Base-by-base conservation (phyloP, 2,329 filamentous ascomycete species). In the Colletotrichum chrysophilum region DNA sequence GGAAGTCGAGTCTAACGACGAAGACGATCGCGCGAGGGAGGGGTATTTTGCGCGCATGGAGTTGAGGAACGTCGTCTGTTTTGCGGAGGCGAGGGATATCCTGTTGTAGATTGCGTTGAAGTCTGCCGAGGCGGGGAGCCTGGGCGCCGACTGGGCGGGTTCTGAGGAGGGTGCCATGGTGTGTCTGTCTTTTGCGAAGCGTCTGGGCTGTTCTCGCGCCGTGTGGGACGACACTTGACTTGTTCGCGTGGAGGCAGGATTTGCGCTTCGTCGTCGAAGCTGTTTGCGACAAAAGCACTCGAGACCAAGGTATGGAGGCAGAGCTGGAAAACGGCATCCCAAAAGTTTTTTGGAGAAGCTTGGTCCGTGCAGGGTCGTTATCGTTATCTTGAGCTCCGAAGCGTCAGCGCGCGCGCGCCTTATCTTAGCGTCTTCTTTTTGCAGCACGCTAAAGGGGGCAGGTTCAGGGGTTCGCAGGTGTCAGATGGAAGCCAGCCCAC, bases 51-150 rank as follows among this genome's bases (percentile, higher is more conserved):
- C 61, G 72, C 77, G 77, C 60, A 80, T 75, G 26, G 79, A 80
- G 24, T 80, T 78, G 24, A 86, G 81, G 71, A 86, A 79, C 32
- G 80, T 80, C 6, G 82, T 78, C 72, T 83, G 83, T 12, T 82
- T 81, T 68, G 86, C 78, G 52, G 85, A 77, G 78, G 84, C 80
- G 68, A 88, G 82, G 72, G 85, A 83, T 72, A 88, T 84, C 75
- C 82, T 82, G 83, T 88, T 88, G 75, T 85, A 80, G 65, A 86
- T 78, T 71, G 84, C 80, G 77, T 83, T 83, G 80, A 81, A 82
- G 79, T 87, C 80, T 71, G 83, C 78, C 28, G 85, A 84, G 64
- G 84, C 80, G 64, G 86, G 85, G 64, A 78, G 70, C 24, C 66
- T 70, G 66, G 70, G 75, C 61, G 72, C 60, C 84, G 80, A 72